Conservation (phyloP, 2,329 filamentous ascomycete species). For the Neofusicoccum parvum region DNA sequence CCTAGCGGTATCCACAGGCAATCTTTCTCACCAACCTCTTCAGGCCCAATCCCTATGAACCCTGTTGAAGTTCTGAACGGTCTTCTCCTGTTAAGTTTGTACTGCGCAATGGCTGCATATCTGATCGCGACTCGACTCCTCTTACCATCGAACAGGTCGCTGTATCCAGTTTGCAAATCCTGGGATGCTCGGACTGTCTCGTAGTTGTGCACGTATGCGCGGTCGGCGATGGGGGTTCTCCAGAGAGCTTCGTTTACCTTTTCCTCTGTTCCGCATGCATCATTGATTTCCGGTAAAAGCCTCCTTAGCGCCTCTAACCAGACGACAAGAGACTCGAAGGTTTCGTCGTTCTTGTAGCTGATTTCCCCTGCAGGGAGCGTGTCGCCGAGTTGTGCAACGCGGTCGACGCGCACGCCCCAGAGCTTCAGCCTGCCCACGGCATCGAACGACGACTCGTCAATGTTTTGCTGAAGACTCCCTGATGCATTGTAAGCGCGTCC, state of each 20-base stretch:
- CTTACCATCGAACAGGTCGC: not conserved
- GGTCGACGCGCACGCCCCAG: not conserved
- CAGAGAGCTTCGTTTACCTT: not conserved
- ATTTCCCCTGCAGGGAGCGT: not conserved
- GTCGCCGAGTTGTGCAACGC: not conserved
- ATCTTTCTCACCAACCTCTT: not conserved
- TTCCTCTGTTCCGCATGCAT: not conserved
- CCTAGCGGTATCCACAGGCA: slow-evolving; percentile 11
- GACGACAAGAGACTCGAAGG: not conserved
- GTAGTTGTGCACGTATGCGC: not conserved
- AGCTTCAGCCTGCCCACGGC: not conserved
- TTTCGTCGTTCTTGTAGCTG: not conserved
- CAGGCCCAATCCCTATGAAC: slow-evolving; percentile 2
- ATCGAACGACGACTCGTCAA: not conserved
- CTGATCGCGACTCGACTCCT: not conserved
- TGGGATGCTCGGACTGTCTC: not conserved
- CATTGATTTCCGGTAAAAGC: not conserved
- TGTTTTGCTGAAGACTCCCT: not conserved
- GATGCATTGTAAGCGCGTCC: slow-evolving; percentile 1
- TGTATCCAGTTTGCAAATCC: not conserved
- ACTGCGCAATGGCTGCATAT: not conserved
- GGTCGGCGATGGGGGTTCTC: slow-evolving; percentile 4
- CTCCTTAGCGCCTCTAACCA: not conserved
- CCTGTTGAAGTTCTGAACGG: slow-evolving; percentile 4
- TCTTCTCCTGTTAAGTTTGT: not conserved